Base-by-base conservation (phyloP, 2,329 filamentous ascomycete species). In the Myriosclerotinia duriaeana region DNA sequence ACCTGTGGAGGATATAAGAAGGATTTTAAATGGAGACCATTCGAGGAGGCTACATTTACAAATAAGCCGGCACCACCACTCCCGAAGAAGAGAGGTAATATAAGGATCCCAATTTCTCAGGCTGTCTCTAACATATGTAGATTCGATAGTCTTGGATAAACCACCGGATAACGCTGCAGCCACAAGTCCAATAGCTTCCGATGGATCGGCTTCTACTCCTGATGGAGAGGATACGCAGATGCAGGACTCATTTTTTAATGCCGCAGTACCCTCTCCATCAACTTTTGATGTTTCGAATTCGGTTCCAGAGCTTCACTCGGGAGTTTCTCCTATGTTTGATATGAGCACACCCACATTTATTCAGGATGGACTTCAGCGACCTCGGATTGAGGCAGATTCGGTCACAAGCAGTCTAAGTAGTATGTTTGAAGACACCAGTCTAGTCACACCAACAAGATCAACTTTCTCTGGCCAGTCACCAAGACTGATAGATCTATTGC, bases 21-120 rank as follows among this genome's bases (percentile, higher is more conserved):
- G 76, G 86, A 89, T 76, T 91, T 90, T 79, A 90, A 91, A 80
- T 91, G 89, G 89, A 81, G 87, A 63, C 83, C 87, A 0, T 90
- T 90, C 71, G 87, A 88, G 73, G 87, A 90, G 70, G 82, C 84
- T 56, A 86, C 79, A 65, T 81, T 87, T 69, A 77, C 78, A 26
- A 77, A 78, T 61, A 84, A 82, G 71, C 65, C 67, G 44, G 70
- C 68, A 22, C 71, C 70, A 22, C 38, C 40, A 44, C 54, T 38
- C 38, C 26, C 72, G 7, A 74, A 70, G 62, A 74, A 74, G 64
- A 68, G 70, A 68, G 69, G 73, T 73, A 74, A 42, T 68, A 22
- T 36, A 55, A 30, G 22, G 22, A 50, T 11, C 20, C 14, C 12
- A 61, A 26, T 7, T 14, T 52, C 30, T 12, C 14, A 48, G 55